Percentiles rank a stretch among this genome's conserved stretches.
These are phyloP conservation scores for Angomonas deanei DNA, from an alignment of 208 protist species.

Conservation along the genomic window DNA sequence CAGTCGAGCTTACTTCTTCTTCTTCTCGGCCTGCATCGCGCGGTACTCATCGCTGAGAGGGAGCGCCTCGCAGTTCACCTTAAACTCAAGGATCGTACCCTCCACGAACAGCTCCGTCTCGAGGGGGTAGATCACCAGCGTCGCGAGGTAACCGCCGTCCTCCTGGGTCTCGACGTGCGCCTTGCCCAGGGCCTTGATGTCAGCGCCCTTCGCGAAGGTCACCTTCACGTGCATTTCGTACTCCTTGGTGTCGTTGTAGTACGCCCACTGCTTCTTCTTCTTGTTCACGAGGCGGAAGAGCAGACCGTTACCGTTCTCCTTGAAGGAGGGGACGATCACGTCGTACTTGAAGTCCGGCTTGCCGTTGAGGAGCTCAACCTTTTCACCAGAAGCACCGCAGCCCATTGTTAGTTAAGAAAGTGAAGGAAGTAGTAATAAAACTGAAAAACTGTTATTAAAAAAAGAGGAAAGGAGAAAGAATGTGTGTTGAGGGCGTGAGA, in stretches of 20 bases:
- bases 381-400: constrained; percentile 56
- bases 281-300: constrained; percentile 68
- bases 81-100: constrained; percentile 71
- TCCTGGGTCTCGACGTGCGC: constrained; percentile 21
- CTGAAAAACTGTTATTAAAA: background rate
- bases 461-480: constrained; percentile 9
- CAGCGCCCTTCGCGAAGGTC: constrained; percentile 51
- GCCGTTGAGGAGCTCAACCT: constrained; percentile 30
- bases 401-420: constrained; percentile 48
- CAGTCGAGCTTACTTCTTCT: too few relatives aligned
- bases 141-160: constrained; percentile 33
- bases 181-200: constrained; percentile 55
- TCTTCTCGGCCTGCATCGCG: constrained; percentile 27
- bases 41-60: constrained; percentile 55
- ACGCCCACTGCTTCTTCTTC: constrained; percentile 55
- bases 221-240: constrained; percentile 73
- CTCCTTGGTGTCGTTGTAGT: constrained; percentile 71
- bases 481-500: too few relatives aligned
- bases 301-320: constrained; percentile 61
- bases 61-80: constrained; percentile 67
- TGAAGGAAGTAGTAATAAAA: constrained; percentile 3
- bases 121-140: constrained; percentile 58
- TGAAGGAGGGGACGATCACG: constrained; percentile 61
- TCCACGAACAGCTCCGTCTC: constrained; percentile 85
- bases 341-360: constrained; percentile 68